Conservation (phyloP, 2,329 filamentous ascomycete species). For the Plenodomus lindquistii region DNA sequence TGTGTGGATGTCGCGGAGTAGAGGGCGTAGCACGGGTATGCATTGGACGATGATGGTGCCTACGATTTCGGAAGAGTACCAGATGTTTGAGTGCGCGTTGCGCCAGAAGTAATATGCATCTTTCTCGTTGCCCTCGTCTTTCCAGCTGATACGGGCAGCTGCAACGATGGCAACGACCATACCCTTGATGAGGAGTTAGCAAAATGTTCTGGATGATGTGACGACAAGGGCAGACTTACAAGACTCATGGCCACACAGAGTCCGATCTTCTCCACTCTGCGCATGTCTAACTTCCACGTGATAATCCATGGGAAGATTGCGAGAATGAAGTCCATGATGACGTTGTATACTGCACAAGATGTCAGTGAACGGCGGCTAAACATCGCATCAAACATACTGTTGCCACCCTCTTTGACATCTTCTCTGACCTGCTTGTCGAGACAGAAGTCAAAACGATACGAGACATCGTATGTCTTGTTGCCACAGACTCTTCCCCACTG, state of each 20-base stretch:
- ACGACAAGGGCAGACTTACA: slow-evolving; percentile 11
- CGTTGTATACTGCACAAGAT: slow-evolving; percentile 53
- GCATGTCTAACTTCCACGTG: slow-evolving; percentile 55
- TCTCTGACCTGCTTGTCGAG: slow-evolving; percentile 46
- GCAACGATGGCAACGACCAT: slow-evolving; percentile 56
- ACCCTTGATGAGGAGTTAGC: slow-evolving; percentile 30
- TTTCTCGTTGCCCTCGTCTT: slow-evolving; percentile 54
- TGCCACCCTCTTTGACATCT: slow-evolving; percentile 56
- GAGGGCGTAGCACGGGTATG: slow-evolving; percentile 56
- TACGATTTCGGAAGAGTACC: slow-evolving; percentile 57
- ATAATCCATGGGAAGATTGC: slow-evolving; percentile 57
- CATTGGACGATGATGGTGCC: slow-evolving; percentile 61
- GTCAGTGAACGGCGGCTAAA: not conserved
- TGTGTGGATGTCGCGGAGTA: slow-evolving; percentile 50
- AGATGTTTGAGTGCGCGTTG: slow-evolving; percentile 52
- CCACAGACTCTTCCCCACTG: slow-evolving; percentile 56
- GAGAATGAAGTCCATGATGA: slow-evolving; percentile 59
- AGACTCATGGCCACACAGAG: slow-evolving; percentile 57
- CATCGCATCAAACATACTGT: slow-evolving; percentile 43
- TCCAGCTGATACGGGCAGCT: slow-evolving; percentile 55
- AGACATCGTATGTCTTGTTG: slow-evolving; percentile 50
- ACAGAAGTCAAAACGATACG: slow-evolving; percentile 54
- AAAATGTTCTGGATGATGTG: not conserved
- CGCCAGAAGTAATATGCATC: slow-evolving; percentile 54
- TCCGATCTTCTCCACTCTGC: slow-evolving; percentile 54